phyloP scores from a whole-genome alignment of 2,329 filamentous ascomycete genomes.

The Claviceps africana region DNA sequence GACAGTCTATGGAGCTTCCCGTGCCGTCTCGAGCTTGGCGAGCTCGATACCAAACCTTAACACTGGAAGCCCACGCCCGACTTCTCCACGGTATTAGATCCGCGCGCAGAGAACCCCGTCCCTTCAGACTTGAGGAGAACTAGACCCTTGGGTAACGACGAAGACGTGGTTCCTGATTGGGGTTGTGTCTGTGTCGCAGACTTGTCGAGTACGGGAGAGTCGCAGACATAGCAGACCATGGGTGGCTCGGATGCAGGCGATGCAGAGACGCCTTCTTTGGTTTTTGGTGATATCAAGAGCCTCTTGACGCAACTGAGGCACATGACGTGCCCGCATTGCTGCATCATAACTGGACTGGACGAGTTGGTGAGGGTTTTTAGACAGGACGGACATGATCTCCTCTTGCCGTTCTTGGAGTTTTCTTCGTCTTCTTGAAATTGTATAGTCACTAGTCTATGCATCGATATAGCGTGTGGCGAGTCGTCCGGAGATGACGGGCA shows the following conservation, averaged over 20 bases:
- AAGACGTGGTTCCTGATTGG: slow-evolving; percentile 31
- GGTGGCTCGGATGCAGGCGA: slow-evolving; percentile 32
- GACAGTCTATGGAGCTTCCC: neutral
- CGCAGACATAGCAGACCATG: slow-evolving; percentile 67
- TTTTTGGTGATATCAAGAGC: slow-evolving; percentile 54
- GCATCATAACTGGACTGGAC: slow-evolving; percentile 67
- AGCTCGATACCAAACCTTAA: slow-evolving; percentile 21
- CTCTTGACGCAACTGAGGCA: slow-evolving; percentile 74
- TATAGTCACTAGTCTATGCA: slow-evolving; percentile 64
- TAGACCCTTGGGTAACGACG: slow-evolving; percentile 53
- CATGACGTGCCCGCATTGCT: slow-evolving; percentile 82
- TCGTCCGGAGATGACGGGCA: slow-evolving; percentile 62
- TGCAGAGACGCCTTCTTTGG: slow-evolving; percentile 11
- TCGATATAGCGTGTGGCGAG: slow-evolving; percentile 57
- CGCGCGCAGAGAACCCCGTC: slow-evolving; percentile 84
- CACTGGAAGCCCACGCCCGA: slow-evolving; percentile 72
- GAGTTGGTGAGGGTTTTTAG: slow-evolving; percentile 71
- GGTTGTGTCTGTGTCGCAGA: slow-evolving; percentile 24
- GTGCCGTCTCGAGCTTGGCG: neutral
- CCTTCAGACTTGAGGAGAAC: slow-evolving; percentile 75
- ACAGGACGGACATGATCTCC: slow-evolving; percentile 64
- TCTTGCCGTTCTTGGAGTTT: slow-evolving; percentile 28
- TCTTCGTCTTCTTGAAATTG: slow-evolving; percentile 60
- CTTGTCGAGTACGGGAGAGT: slow-evolving; percentile 52
- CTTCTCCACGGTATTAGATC: slow-evolving; percentile 68